A percentile compares a stretch with the other conserved stretches of the same genome.
phyloP scores from a whole-genome alignment of 352 stramenopile genomes.

The Pythium grandisporangium region DNA sequence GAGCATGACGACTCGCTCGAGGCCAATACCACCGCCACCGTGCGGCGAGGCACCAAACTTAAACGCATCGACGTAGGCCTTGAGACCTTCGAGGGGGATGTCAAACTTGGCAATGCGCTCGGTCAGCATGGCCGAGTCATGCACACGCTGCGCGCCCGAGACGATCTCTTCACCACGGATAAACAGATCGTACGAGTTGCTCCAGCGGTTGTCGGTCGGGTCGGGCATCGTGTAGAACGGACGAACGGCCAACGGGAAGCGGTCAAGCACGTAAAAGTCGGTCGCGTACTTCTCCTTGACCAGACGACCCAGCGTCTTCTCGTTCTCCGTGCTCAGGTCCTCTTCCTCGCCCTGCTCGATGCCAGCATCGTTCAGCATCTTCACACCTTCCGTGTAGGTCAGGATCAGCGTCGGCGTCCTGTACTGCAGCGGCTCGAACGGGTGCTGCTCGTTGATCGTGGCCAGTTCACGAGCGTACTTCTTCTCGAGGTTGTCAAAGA shows the following conservation, averaged over 20 bases:
- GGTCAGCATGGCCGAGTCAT: constrained; percentile 94
- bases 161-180: constrained; percentile 99
- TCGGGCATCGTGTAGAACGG: constrained; percentile 99
- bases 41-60: constrained; percentile 97
- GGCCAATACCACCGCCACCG: constrained; percentile 96
- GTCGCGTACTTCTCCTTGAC: constrained; percentile 98
- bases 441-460: constrained; percentile 95
- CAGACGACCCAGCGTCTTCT: constrained; percentile 94
- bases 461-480: constrained; percentile 93
- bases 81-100: constrained; percentile 86
- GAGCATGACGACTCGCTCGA: constrained; percentile 99
- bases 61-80: constrained; percentile 98
- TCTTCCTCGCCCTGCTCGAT: constrained; percentile 68
- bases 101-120: constrained; percentile 84
- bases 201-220: constrained; percentile 88
- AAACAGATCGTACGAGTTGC: constrained; percentile 99
- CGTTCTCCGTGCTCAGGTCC: constrained; percentile 92
- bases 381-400: constrained; percentile 92
- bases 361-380: constrained; percentile 85
- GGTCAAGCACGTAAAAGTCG: constrained; percentile 99
- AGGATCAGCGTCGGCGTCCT: constrained; percentile 90
- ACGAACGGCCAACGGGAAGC: constrained; percentile 97
- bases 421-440: constrained; percentile 97
- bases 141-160: constrained; percentile 98
- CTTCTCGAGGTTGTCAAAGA: constrained; percentile 97